Evolutionary conservation across 345 rosid genomes (phyloP).

Genomic region (Linum trigynum): DNA sequence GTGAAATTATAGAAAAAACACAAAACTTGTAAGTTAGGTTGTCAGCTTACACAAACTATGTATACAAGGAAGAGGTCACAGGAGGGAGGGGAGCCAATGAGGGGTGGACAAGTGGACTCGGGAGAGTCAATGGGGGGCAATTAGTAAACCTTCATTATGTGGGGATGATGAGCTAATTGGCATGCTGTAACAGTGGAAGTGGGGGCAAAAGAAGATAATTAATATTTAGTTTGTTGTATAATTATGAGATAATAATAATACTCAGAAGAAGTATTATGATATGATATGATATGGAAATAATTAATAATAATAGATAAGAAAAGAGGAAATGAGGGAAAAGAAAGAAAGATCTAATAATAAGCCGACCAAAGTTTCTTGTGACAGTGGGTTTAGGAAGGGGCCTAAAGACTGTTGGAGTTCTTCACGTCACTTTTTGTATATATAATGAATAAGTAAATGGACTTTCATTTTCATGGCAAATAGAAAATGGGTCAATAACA

Average conservation of each 20-base stretch:
- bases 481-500: too few species aligned
- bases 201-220: not conserved
- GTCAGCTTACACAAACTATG: slow-evolving; percentile 8
- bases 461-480: too few species aligned
- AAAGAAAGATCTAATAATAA: not conserved
- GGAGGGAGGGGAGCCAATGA: slow-evolving; percentile 6
- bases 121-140: slow-evolving; percentile 26
- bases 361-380: slow-evolving; percentile 47
- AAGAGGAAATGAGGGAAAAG: too few species aligned
- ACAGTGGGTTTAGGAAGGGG: slow-evolving; percentile 11
- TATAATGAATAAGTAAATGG: too few species aligned
- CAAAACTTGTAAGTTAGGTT: slow-evolving; percentile 21
- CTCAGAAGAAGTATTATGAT: not conserved
- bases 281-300: not conserved
- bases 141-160: slow-evolving; percentile 13
- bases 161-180: slow-evolving; percentile 12
- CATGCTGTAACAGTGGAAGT: slow-evolving; percentile 16
- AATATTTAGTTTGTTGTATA: too few species aligned
- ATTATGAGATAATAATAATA: not conserved
- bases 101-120: slow-evolving; percentile 29
- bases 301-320: too few species aligned
- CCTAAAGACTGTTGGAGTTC: slow-evolving; percentile 28
- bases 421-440: slow-evolving; percentile 25
- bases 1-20: slow-evolving; percentile 7
- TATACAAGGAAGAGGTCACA: slow-evolving; percentile 10